Conservation (phyloP, 2,329 filamentous ascomycete species). For the Phaeosphaeria sp. region DNA sequence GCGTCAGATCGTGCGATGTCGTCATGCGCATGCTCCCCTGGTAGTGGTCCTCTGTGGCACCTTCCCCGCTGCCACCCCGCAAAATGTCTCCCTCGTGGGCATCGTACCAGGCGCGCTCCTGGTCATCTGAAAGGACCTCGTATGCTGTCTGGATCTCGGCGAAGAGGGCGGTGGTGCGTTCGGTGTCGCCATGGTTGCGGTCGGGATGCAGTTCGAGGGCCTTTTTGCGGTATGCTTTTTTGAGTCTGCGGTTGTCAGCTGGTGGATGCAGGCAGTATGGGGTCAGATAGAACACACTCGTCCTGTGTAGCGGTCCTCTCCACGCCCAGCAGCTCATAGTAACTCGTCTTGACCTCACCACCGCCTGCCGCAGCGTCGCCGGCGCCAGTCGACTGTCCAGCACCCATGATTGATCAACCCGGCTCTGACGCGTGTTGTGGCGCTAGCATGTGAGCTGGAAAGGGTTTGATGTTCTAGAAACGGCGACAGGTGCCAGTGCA, state of each 20-base stretch:
- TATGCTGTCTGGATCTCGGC: slow-evolving; percentile 93
- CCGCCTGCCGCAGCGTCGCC: slow-evolving; percentile 24
- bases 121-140: slow-evolving; percentile 92
- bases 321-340: slow-evolving; percentile 84
- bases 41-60: slow-evolving; percentile 58
- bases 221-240: slow-evolving; percentile 89
- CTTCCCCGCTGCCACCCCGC: slow-evolving; percentile 64
- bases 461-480: slow-evolving; percentile 12
- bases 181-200: slow-evolving; percentile 85
- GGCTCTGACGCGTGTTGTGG: slow-evolving; percentile 4
- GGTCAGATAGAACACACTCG: slow-evolving; percentile 63
- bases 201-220: slow-evolving; percentile 95
- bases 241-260: slow-evolving; percentile 67
- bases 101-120: slow-evolving; percentile 98
- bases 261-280: background rate
- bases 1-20: slow-evolving; percentile 78
- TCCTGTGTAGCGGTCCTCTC: slow-evolving; percentile 77
- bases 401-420: slow-evolving; percentile 49
- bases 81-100: slow-evolving; percentile 88
- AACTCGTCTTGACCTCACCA: slow-evolving; percentile 69
- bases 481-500: slow-evolving; percentile 4
- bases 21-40: slow-evolving; percentile 77
- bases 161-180: slow-evolving; percentile 82
- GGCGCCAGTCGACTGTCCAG: slow-evolving; percentile 52
- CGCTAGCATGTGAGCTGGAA: slow-evolving; percentile 15